Evolutionary conservation across 2,329 filamentous ascomycete genomes (phyloP).

Genomic region (Trichoderma semiorbis): DNA sequence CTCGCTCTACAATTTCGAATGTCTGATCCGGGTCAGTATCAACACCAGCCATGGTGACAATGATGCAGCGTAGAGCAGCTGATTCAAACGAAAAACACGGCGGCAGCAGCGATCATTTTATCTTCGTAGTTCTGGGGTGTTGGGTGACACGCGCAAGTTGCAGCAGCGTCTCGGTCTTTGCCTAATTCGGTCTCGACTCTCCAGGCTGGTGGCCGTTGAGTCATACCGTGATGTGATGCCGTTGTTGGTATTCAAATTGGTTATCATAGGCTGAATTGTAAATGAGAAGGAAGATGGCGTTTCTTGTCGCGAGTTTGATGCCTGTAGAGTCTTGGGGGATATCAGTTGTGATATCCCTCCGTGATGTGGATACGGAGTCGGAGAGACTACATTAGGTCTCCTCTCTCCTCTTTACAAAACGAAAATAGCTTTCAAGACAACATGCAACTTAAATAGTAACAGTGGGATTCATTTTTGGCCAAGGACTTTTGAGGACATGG

Average conservation of each 20-base stretch:
- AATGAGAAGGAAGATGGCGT: not conserved
- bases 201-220: not conserved
- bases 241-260: not conserved
- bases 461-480: not conserved
- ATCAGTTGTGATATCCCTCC: not conserved
- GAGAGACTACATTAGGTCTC: not conserved
- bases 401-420: not conserved
- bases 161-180: not conserved
- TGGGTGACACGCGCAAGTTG: not conserved
- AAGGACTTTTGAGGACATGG: not conserved
- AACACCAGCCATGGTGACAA: not conserved
- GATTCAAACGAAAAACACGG: not conserved
- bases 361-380: not conserved
- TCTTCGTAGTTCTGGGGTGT: not conserved
- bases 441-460: not conserved
- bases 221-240: not conserved
- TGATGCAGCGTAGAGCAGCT: not conserved
- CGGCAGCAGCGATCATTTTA: not conserved
- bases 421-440: not conserved
- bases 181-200: not conserved
- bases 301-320: not conserved
- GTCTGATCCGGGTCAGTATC: not conserved
- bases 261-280: not conserved
- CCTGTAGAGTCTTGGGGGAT: not conserved
- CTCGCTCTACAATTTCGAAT: not conserved